These are phyloP conservation scores for Tremellales sp. DNA, from an alignment of 1,284 basidiomycete species.

Conservation along the genomic window DNA sequence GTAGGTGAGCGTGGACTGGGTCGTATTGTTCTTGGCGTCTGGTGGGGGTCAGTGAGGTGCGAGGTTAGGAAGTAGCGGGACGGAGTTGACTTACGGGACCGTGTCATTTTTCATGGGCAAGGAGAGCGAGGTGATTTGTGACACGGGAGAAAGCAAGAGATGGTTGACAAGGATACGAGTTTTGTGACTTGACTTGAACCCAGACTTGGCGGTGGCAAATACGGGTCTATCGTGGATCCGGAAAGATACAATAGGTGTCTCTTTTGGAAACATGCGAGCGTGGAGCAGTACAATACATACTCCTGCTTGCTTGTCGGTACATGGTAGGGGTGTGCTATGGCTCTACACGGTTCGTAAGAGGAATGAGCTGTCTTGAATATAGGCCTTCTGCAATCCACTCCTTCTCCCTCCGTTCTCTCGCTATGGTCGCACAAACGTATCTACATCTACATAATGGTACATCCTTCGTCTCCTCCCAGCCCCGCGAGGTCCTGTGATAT, in stretches of 20 bases:
- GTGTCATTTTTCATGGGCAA: not conserved
- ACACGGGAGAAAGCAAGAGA: not conserved
- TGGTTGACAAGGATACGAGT: not conserved
- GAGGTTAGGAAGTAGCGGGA: not conserved
- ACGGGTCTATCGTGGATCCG: too few relatives aligned
- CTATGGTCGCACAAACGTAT: too few relatives aligned
- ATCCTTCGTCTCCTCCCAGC: constrained; percentile 31
- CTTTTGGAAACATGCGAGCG: not conserved
- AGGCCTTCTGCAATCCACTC: not conserved
- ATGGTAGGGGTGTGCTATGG: not conserved
- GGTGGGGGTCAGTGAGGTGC: not conserved
- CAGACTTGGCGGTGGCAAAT: too few relatives aligned
- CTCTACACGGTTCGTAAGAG: not conserved
- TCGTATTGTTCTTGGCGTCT: constrained; percentile 48
- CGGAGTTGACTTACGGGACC: not conserved
- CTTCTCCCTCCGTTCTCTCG: too few relatives aligned
- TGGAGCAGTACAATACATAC: not conserved
- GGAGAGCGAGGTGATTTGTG: not conserved
- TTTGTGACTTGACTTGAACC: not conserved
- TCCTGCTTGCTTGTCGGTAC: not conserved
- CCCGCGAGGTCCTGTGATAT: constrained; percentile 37
- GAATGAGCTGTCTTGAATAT: not conserved
- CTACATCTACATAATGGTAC: constrained; percentile 44
- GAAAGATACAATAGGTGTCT: not conserved
- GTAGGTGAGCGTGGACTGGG: constrained; percentile 44